Percentiles rank a stretch among this genome's conserved stretches.
phyloP scores from a whole-genome alignment of 192 early-diverging fungal genomes.

The Umbelopsis ramanniana region DNA sequence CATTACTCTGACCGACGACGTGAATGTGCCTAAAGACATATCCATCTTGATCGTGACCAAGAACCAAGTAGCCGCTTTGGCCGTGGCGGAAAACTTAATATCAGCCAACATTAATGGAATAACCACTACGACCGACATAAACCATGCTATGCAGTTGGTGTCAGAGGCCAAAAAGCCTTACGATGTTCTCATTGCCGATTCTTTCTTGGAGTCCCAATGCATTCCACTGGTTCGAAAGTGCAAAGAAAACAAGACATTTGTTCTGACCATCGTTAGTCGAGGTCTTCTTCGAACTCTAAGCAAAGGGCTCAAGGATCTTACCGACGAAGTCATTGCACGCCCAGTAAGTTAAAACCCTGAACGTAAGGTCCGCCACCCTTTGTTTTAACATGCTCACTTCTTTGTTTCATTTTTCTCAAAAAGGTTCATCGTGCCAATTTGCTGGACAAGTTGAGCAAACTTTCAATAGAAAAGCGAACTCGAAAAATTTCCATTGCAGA shows the following conservation, averaged over 20 bases:
- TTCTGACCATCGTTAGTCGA: not conserved
- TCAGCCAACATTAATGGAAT: not conserved
- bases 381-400: no score
- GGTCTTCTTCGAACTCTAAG: not conserved
- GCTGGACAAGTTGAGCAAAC: constrained; percentile 13
- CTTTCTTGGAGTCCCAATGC: not conserved
- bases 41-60: not conserved
- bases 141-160: not conserved
- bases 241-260: not conserved
- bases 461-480: not conserved
- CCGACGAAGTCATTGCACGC: not conserved
- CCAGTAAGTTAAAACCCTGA: not conserved
- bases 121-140: not conserved
- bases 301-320: not conserved
- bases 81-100: not conserved
- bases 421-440: constrained; percentile 8
- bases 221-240: not conserved
- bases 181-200: not conserved
- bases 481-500: not conserved
- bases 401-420: no score
- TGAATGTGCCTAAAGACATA: not conserved
- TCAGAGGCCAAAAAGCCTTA: not conserved
- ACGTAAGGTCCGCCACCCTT: no score
- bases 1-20: not conserved
- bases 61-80: not conserved